Percentiles rank a stretch among this genome's conserved stretches.
These are phyloP conservation scores for Galerina sulciceps DNA, from an alignment of 768 basidiomycete species.

Conservation along the genomic window DNA sequence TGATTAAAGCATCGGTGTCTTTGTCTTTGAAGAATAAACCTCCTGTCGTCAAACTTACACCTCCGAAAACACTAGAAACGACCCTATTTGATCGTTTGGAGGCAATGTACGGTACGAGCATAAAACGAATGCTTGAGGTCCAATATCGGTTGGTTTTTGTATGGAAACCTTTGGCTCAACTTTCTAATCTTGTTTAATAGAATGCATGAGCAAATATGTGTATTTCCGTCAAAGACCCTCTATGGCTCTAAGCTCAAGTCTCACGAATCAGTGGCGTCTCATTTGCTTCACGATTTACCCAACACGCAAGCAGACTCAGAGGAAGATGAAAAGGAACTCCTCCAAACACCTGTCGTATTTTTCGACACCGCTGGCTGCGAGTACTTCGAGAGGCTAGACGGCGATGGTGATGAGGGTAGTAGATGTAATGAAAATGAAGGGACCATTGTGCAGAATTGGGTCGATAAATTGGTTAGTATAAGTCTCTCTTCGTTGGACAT, in stretches of 20 bases:
- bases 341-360: slow-evolving; percentile 85
- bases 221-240: slow-evolving; percentile 83
- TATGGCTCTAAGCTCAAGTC: slow-evolving; percentile 76
- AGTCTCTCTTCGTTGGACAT: not conserved
- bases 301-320: slow-evolving; percentile 53
- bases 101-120: slow-evolving; percentile 78
- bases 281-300: slow-evolving; percentile 74
- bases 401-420: slow-evolving; percentile 86
- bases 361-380: slow-evolving; percentile 95
- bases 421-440: slow-evolving; percentile 96
- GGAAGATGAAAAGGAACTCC: slow-evolving; percentile 72
- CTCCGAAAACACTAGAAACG: slow-evolving; percentile 77
- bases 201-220: slow-evolving; percentile 87
- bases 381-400: slow-evolving; percentile 84
- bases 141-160: slow-evolving; percentile 77
- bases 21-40: slow-evolving; percentile 20
- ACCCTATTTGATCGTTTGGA: slow-evolving; percentile 95
- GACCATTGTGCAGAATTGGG: slow-evolving; percentile 81
- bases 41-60: slow-evolving; percentile 40
- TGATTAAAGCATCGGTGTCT: slow-evolving; percentile 10
- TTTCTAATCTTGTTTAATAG: slow-evolving; percentile 38
- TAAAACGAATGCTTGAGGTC: slow-evolving; percentile 86
- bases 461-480: slow-evolving; percentile 67
- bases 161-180: no score
- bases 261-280: slow-evolving; percentile 69